Base-by-base conservation (phyloP, 2,329 filamentous ascomycete species). In the Aspergillus hiratsukae region DNA sequence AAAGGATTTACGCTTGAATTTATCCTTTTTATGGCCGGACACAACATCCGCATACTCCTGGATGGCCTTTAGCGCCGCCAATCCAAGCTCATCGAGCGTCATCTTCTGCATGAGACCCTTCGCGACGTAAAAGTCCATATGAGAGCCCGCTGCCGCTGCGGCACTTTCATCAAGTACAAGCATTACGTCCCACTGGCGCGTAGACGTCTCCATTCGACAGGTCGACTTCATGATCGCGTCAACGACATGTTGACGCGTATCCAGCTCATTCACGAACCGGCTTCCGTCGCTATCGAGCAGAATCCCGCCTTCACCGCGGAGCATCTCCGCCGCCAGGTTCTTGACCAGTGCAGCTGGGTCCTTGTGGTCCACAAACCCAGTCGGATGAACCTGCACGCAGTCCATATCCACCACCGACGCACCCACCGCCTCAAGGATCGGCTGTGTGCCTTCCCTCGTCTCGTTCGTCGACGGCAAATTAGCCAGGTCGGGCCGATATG, bases 401-500 rank as follows among this genome's bases (percentile, higher is more conserved):
- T 77, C 73, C 77, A 80, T 80, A 58, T 80, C 77, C 1, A 78
- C 56, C 11, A 78, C 53, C 37, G 72, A 67, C 0, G 76, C 77
- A 0, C 77, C 77, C 0, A 75, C 52, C 2, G 58, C 65, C 1
- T 70, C 72, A 5, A 80, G 67, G 1, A 80, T 63, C 1, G 66
- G 59, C 55, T 86, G 83, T 1, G 82, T 76, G 0, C 81, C 83
- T 0, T 83, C 80, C 0, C 80, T 72, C 1, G 81, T 77, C 11
- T 87, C 83, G 61, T 87, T 87, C 1, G 85, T 87, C 0, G 84
- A 86, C 0, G 85, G 84, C 8, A 84, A 77, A 0, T 82, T 81
- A 2, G 75, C 75, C 0, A 87, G 75, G 62, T 87, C 85, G 0
- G 83, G 83, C 0, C 84, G 77, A 67, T 87, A 81, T 46, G 75